phyloP scores from a whole-genome alignment of 2,329 filamentous ascomycete genomes.

The Colletotrichum trifolii region DNA sequence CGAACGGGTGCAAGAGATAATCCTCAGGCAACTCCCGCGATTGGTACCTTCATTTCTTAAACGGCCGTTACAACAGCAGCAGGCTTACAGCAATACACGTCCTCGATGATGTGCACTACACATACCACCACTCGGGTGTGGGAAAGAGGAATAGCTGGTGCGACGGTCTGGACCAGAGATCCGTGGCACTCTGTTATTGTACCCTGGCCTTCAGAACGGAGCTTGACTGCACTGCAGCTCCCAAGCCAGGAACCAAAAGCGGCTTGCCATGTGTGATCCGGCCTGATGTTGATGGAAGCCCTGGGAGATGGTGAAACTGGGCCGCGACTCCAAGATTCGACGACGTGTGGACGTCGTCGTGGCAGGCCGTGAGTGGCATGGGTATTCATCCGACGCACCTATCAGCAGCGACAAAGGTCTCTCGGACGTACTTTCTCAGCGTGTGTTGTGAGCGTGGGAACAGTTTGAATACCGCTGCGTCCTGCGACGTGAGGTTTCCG shows the following conservation, averaged over 20 bases:
- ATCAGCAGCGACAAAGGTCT: conserved; percentile 1
- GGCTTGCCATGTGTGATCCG: not conserved
- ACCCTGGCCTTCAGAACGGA: not conserved
- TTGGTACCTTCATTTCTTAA: not conserved
- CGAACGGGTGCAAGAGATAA: not conserved
- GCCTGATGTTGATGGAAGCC: conserved; percentile 26
- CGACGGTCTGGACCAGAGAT: conserved; percentile 1
- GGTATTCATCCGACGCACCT: not conserved
- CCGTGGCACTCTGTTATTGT: no score
- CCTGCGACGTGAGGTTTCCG: not conserved
- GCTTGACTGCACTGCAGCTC: not conserved
- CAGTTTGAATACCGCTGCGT: not conserved
- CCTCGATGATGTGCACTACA: no score
- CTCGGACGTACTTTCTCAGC: not conserved
- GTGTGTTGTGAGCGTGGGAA: not conserved
- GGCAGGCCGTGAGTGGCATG: conserved; percentile 26
- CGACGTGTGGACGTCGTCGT: conserved; percentile 18
- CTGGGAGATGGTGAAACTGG: conserved; percentile 20
- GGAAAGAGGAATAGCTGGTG: not conserved
- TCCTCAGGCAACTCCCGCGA: conserved; percentile 13
- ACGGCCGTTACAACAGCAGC: not conserved
- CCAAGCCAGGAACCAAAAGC: no score
- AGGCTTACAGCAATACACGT: no score
- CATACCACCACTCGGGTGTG: no score
- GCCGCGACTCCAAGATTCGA: conserved; percentile 25